phyloP scores from a whole-genome alignment of 2,329 filamentous ascomycete genomes.

The Orbilia quercus region DNA sequence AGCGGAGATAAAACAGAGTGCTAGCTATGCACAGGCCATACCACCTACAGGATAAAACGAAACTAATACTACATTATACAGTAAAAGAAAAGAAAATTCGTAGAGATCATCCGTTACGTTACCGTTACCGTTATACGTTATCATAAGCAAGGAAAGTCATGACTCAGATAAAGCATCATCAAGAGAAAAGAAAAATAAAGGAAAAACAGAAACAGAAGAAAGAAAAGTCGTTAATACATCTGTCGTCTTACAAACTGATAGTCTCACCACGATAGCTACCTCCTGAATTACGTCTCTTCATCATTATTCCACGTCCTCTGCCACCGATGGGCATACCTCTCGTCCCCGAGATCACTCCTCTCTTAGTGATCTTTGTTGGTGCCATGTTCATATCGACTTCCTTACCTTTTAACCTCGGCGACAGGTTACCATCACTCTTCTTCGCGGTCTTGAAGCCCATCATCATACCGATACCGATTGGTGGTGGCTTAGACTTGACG shows the following conservation, averaged over 20 bases:
- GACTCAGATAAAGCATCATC: background rate
- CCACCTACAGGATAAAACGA: conserved; percentile 11
- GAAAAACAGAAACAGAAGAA: background rate
- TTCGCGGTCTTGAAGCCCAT: conserved; percentile 48
- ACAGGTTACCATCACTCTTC: conserved; percentile 28
- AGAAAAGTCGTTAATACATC: conserved; percentile 14
- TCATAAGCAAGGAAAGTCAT: conserved; percentile 4
- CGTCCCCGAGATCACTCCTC: conserved; percentile 38
- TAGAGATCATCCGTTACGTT: background rate
- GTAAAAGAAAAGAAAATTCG: conserved; percentile 3
- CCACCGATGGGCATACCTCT: conserved; percentile 19
- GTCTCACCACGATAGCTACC: conserved; percentile 50
- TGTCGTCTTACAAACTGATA: conserved; percentile 38
- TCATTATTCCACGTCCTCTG: conserved; percentile 29
- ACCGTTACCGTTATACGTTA: background rate
- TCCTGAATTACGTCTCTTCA: conserved; percentile 50
- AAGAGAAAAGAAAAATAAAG: background rate
- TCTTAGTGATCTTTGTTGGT: conserved; percentile 52
- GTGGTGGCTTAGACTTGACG: conserved; percentile 49
- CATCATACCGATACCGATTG: conserved; percentile 56
- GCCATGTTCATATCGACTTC: conserved; percentile 46
- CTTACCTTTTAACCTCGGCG: conserved; percentile 47
- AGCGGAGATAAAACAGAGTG: conserved; percentile 14
- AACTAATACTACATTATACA: conserved; percentile 23
- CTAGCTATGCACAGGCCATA: conserved; percentile 10